phyloP scores from a whole-genome alignment of 371 early-diverging fungal genomes.

The Mortierella sp. region DNA sequence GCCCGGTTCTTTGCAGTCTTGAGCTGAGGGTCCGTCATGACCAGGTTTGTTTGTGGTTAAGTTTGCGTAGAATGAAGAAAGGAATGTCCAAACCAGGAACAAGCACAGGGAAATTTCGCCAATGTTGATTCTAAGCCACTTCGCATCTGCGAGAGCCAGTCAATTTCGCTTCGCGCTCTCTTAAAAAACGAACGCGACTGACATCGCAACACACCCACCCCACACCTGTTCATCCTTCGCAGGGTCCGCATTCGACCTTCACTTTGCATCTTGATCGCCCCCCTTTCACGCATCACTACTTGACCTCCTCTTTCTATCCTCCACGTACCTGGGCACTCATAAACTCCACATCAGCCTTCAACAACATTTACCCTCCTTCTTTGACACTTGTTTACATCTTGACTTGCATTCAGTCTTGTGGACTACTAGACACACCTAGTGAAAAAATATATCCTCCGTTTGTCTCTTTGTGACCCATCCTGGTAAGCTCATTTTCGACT shows the following conservation, averaged over 20 bases:
- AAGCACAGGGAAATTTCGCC: neutral
- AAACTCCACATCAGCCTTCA: neutral
- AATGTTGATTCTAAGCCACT: constrained; percentile 9
- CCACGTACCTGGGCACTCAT: neutral
- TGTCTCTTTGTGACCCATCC: neutral
- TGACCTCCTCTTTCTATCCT: neutral
- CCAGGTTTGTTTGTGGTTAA: neutral
- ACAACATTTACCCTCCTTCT: neutral
- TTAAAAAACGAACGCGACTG: neutral
- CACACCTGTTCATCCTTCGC: neutral
- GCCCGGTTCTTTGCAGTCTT: constrained; percentile 40
- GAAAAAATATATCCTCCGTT: neutral
- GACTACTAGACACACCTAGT: neutral
- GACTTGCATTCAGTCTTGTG: too few relatives aligned
- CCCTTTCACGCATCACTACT: neutral
- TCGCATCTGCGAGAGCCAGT: neutral
- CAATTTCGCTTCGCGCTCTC: neutral
- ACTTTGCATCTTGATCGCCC: neutral
- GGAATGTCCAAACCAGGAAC: neutral
- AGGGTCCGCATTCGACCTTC: neutral
- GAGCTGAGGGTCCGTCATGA: constrained; percentile 21
- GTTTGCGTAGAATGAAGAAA: neutral
- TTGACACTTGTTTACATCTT: too few relatives aligned
- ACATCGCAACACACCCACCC: neutral
- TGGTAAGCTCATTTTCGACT: neutral